Conservation (phyloP, 805 yeast species). For the Hyphopichia homilentoma region DNA sequence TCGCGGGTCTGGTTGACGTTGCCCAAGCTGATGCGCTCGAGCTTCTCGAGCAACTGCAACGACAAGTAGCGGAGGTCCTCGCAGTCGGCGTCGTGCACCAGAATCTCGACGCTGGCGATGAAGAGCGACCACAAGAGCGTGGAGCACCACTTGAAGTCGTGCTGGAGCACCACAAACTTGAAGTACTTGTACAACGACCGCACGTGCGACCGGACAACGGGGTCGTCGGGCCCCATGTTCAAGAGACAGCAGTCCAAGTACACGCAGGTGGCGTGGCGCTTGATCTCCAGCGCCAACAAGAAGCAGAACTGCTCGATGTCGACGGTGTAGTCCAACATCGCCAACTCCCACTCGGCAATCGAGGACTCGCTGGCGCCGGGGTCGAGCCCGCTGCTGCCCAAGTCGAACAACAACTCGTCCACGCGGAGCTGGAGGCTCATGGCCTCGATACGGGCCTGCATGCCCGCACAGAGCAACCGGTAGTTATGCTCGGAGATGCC, state of each 20-base stretch:
- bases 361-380: not conserved
- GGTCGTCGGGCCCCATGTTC: slow-evolving; percentile 20
- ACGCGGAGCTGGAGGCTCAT: slow-evolving; percentile 9
- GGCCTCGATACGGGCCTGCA: slow-evolving; percentile 12
- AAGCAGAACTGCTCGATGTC: slow-evolving; percentile 21
- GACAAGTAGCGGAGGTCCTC: slow-evolving; percentile 24
- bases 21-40: slow-evolving; percentile 23
- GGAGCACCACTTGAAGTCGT: slow-evolving; percentile 25
- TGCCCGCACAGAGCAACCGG: slow-evolving; percentile 9
- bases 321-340: not conserved
- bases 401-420: slow-evolving; percentile 8
- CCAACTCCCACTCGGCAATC: not conserved
- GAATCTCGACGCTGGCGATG: slow-evolving; percentile 23
- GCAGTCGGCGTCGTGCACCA: slow-evolving; percentile 15
- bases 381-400: not conserved
- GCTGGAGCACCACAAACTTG: slow-evolving; percentile 20
- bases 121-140: slow-evolving; percentile 29
- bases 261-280: slow-evolving; percentile 17
- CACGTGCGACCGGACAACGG: slow-evolving; percentile 11
- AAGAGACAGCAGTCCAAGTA: slow-evolving; percentile 25
- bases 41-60: slow-evolving; percentile 19
- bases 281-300: slow-evolving; percentile 24
- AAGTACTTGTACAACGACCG: slow-evolving; percentile 14
- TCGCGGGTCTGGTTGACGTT: slow-evolving; percentile 21
- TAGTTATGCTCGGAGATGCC: slow-evolving; percentile 12